phyloP scores from a whole-genome alignment of 441 rosid genomes.

The Populus tomentosa region DNA sequence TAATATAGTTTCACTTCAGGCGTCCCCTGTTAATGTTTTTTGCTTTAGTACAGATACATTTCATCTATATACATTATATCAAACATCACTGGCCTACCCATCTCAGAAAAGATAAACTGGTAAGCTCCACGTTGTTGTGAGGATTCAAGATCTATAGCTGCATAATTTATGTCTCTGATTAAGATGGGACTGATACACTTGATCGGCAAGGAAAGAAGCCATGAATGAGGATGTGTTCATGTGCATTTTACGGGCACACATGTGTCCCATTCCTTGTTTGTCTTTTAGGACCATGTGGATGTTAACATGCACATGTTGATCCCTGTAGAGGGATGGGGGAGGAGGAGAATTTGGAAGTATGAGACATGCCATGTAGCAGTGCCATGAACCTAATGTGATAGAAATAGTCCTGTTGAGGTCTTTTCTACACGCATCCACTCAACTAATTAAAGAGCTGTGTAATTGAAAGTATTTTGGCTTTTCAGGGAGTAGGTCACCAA shows the following conservation, averaged over 20 bases:
- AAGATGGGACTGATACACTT: not conserved
- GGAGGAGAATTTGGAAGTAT: not conserved
- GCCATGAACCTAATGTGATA: not conserved
- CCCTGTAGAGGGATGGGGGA: constrained; percentile 25
- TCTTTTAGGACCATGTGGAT: constrained; percentile 21
- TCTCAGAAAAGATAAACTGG: not conserved
- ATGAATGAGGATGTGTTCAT: not conserved
- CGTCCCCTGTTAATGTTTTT: too few species aligned
- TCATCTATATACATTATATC: not conserved
- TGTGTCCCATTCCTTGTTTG: not conserved
- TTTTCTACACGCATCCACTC: too few species aligned
- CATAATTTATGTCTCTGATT: not conserved
- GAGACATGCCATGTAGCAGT: not conserved
- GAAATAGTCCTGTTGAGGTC: not conserved
- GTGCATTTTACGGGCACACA: not conserved
- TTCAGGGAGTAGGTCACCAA: constrained; percentile 37
- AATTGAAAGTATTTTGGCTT: constrained; percentile 32
- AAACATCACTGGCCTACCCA: too few species aligned
- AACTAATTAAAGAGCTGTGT: not conserved
- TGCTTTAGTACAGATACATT: not conserved
- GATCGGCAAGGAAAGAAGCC: not conserved
- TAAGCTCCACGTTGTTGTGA: not conserved
- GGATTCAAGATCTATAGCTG: not conserved
- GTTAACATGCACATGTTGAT: constrained; percentile 25
- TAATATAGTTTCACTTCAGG: too few species aligned